Evolutionary conservation across 139 green algal species (phyloP).

Genomic region (Micractinium conductrix): DNA sequence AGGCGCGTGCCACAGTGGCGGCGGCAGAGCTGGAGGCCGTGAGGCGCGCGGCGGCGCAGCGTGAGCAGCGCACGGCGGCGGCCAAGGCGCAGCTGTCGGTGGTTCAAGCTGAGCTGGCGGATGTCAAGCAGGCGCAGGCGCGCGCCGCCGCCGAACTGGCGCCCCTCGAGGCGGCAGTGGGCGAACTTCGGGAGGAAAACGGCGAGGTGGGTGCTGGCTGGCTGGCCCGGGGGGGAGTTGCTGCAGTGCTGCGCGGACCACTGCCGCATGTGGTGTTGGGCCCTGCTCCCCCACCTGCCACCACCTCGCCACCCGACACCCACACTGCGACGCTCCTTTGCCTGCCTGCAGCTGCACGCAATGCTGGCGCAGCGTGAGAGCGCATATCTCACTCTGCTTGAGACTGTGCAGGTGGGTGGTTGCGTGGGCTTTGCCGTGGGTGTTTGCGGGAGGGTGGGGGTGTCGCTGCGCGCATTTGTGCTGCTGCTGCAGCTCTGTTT

Average conservation of each 20-base stretch:
- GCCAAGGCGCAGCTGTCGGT: not conserved
- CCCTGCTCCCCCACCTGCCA: too few species aligned
- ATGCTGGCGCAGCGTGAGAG: not conserved
- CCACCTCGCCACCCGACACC: not conserved
- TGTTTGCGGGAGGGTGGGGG: too few species aligned
- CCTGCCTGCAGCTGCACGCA: not conserved
- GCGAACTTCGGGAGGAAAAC: not conserved
- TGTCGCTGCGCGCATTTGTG: too few species aligned
- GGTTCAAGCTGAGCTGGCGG: slow-evolving; percentile 10
- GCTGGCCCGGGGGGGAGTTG: too few species aligned
- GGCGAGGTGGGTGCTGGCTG: not conserved
- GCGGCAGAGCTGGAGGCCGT: not conserved
- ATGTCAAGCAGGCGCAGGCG: not conserved
- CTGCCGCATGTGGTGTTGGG: too few species aligned
- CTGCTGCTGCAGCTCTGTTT: too few species aligned
- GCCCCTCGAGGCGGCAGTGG: not conserved
- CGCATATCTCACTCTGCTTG: not conserved
- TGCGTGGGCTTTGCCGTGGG: too few species aligned
- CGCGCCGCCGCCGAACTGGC: not conserved
- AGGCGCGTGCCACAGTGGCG: too few species aligned
- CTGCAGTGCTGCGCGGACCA: not conserved
- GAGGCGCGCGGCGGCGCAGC: not conserved
- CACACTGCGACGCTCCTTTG: not conserved
- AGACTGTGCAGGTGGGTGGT: not conserved
- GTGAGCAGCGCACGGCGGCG: not conserved